A percentile compares a stretch with the other conserved stretches of the same genome.
Evolutionary conservation across 140 eudicot genomes (phyloP).

Genomic region (Anethum foeniculum): DNA sequence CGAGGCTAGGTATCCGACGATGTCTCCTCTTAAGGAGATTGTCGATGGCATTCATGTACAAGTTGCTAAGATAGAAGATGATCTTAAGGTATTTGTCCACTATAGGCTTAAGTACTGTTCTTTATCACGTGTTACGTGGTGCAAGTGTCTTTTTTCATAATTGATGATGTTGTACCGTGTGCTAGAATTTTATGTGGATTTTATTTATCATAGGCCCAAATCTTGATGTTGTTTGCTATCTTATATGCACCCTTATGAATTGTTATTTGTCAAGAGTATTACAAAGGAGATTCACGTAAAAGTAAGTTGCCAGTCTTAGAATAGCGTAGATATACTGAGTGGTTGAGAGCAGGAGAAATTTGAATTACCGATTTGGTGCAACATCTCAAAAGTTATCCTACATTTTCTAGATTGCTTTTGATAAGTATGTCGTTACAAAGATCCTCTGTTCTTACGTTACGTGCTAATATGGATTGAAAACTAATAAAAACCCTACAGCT

Average conservation of each 20-base stretch:
- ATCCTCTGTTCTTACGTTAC: not conserved
- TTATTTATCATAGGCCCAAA: not conserved
- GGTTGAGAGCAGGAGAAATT: not conserved
- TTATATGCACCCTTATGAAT: not conserved
- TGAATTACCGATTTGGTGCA: not conserved
- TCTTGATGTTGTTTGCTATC: not conserved
- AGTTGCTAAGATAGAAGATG: constrained; percentile 85
- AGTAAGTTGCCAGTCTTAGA: not conserved
- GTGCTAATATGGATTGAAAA: not conserved
- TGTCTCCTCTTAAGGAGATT: constrained; percentile 87
- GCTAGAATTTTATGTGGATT: not conserved
- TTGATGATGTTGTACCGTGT: not conserved
- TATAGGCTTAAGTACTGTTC: not conserved
- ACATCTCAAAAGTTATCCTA: not conserved
- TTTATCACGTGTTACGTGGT: not conserved
- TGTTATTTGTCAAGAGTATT: not conserved
- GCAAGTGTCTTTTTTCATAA: not conserved
- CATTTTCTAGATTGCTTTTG: not conserved
- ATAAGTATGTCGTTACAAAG: not conserved
- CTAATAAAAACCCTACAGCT: not conserved
- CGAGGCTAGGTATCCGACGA: constrained; percentile 92
- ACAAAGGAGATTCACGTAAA: not conserved
- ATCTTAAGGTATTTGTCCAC: constrained; percentile 61
- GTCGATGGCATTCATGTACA: constrained; percentile 78
- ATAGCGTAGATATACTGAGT: not conserved